Base-by-base conservation (phyloP, 1,139 yeast genomes). In the Diutina sp. region DNA sequence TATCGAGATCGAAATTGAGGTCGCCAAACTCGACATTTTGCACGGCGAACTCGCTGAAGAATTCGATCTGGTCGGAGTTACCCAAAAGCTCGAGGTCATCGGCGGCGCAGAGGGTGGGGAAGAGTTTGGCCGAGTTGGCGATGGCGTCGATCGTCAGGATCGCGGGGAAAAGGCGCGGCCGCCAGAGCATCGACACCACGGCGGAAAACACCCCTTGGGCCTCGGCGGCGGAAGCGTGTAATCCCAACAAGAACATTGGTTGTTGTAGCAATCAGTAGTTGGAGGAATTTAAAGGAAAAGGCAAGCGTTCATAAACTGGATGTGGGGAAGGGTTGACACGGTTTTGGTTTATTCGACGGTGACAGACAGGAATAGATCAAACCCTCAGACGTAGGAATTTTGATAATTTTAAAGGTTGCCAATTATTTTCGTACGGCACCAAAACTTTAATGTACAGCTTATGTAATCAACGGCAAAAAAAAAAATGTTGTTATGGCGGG, bases 351-450 rank as follows among this genome's bases (percentile, higher is more conserved):
- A 16, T 8, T 18, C 46, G 25, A 18, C 46, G 16, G n/a, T n/a
- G 46, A 18, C 6, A 6, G 11, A 7, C 6, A 6, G 11, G 8
- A 9, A 8, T n/a, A 16, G 46, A 44, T 44, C 25, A 44, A 16
- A 18, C 46, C 46, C 41, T 1, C 5, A 35, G 16, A 44, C 8
- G 46, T 18, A 44, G 25, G 46, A n/a, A 2, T 44, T 6, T n/a
- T 18, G 18, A 18, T 44, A n/a, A 44, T 44, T 44, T 44, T 44
- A 18, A 44, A 44, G 18, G 18, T 44, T 9, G 25, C 46, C 25
- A 16, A 28, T 29, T 47, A 47, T 47, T 47, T 47, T 47, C 51
- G 51, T 47, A 47, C 51, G 51, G 51, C 51, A 47, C 51, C 51
- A 47, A 47, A 47, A 47, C 35, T 29, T 47, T 47, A 28, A 14